Evolutionary conservation across 345 rosid genomes (phyloP).

Genomic region (Bruguiera parviflora): DNA sequence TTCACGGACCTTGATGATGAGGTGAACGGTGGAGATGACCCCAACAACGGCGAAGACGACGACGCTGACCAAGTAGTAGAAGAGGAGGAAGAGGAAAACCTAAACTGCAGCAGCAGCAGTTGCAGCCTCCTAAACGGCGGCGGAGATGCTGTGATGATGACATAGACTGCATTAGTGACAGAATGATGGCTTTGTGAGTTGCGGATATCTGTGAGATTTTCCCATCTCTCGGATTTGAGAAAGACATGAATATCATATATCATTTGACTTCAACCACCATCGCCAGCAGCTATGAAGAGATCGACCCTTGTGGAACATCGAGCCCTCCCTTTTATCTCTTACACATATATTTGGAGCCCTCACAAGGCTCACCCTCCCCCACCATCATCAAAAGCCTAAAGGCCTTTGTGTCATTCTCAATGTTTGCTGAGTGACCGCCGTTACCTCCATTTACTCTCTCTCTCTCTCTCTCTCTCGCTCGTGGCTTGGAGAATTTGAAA

Average conservation of each 20-base stretch:
- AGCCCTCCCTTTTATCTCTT: constrained; percentile 15
- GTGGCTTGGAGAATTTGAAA: neutral
- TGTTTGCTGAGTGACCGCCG: constrained; percentile 14
- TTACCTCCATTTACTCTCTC: constrained; percentile 20
- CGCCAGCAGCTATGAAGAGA: constrained; percentile 9
- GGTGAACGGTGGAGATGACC: constrained; percentile 10
- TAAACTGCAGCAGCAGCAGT: neutral
- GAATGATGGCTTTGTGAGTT: constrained; percentile 5
- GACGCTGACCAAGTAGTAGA: constrained; percentile 12
- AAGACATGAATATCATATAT: neutral
- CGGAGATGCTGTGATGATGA: constrained; percentile 33
- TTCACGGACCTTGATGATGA: neutral
- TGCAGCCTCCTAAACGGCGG: constrained; percentile 26
- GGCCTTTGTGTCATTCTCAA: neutral
- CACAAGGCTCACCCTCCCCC: neutral
- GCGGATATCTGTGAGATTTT: no score
- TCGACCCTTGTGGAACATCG: constrained; percentile 34
- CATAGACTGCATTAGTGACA: constrained; percentile 13
- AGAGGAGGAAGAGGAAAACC: neutral
- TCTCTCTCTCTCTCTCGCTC: neutral
- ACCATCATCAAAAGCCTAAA: neutral
- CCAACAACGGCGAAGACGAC: neutral
- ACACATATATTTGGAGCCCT: neutral
- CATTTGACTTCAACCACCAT: constrained; percentile 15
- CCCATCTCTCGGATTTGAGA: constrained; percentile 2